Conservation (phyloP, 176 grass and related monocot species). For the Paspalum vaginatum region DNA sequence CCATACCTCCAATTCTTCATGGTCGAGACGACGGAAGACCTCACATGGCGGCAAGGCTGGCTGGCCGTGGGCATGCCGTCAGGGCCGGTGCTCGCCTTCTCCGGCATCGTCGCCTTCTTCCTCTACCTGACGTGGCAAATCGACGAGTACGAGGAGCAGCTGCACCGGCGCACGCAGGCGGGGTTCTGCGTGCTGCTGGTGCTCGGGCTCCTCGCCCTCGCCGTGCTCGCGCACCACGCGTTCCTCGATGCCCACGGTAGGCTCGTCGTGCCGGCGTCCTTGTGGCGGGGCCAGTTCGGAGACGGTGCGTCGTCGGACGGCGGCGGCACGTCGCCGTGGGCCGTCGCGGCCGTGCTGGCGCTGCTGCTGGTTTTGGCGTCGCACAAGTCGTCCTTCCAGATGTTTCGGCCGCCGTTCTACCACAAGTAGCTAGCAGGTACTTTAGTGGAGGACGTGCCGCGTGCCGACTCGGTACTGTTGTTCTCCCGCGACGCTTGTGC, state of each 20-base stretch:
- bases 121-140: slow-evolving; percentile 40
- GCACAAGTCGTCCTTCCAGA: slow-evolving; percentile 28
- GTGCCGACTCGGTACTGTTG: too few relatives aligned
- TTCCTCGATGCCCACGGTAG: slow-evolving; percentile 1
- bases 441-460: too few relatives aligned
- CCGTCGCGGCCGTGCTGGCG: slow-evolving; percentile 7
- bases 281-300: background rate
- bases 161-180: slow-evolving; percentile 18
- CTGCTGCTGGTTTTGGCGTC: slow-evolving; percentile 35
- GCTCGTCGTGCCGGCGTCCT: slow-evolving; percentile 21
- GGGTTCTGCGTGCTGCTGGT: slow-evolving; percentile 19
- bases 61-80: background rate
- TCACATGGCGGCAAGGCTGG: slow-evolving; percentile 3
- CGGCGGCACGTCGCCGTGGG: slow-evolving; percentile 27
- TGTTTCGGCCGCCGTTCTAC: background rate
- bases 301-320: background rate
- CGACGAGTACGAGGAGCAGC: slow-evolving; percentile 40
- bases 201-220: slow-evolving; percentile 27
- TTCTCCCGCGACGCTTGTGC: too few relatives aligned
- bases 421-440: background rate
- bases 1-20: background rate
- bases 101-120: slow-evolving; percentile 25
- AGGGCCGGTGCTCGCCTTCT: slow-evolving; percentile 15
- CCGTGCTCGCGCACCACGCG: slow-evolving; percentile 25
- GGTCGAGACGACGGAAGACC: slow-evolving; percentile 1